Percentiles rank a stretch among this genome's conserved stretches.
These are phyloP conservation scores for Aschersonia sp. DNA, from an alignment of 2,329 filamentous ascomycete species.

Conservation along the genomic window DNA sequence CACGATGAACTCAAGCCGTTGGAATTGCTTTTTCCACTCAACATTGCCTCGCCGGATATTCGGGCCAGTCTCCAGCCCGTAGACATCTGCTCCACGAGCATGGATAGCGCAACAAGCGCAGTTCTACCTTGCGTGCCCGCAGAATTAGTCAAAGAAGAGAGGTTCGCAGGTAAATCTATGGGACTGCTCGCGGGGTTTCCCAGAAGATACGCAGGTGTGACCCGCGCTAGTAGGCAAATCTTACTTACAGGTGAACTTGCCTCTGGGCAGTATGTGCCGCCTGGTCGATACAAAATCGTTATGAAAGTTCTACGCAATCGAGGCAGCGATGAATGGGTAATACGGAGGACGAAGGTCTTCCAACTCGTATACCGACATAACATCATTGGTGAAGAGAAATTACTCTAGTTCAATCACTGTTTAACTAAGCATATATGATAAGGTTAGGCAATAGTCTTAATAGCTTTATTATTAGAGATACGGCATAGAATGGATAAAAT, in stretches of 20 bases:
- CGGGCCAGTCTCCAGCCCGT: too few species aligned
- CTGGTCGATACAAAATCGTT: neutral
- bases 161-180: neutral
- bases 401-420: too few species aligned
- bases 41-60: too few species aligned
- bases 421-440: too few species aligned
- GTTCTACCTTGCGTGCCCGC: neutral
- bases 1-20: too few species aligned
- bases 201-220: neutral
- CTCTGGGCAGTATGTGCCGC: neutral
- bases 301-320: neutral
- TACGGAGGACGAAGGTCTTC: neutral
- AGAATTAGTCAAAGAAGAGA: neutral
- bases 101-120: neutral
- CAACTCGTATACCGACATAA: neutral
- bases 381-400: too few species aligned
- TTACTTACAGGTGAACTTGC: neutral
- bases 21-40: too few species aligned
- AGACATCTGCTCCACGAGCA: neutral
- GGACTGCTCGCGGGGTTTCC: neutral
- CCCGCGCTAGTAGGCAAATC: neutral
- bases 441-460: too few species aligned
- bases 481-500: too few species aligned
- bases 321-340: neutral
- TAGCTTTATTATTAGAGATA: too few species aligned